phyloP scores from a whole-genome alignment of 352 stramenopile genomes.

The Phytopythium chamaehyphon region DNA sequence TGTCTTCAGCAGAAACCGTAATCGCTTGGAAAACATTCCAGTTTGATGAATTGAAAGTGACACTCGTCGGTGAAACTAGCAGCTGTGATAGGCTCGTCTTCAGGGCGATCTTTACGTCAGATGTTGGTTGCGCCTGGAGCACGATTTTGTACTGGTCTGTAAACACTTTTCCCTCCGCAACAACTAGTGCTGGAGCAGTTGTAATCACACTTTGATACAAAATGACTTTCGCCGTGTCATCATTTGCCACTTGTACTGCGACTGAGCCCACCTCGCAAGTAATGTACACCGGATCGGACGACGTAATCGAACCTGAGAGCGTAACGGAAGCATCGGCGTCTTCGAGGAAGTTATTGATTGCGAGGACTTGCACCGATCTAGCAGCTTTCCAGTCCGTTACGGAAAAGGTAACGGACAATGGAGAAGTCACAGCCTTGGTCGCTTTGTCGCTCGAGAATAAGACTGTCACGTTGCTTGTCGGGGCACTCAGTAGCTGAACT shows the following conservation, averaged over 20 bases:
- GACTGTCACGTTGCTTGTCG: constrained; percentile 25
- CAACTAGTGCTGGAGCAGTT: constrained; percentile 33
- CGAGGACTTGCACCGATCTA: constrained; percentile 29
- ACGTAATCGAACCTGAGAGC: constrained; percentile 20
- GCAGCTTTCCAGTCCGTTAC: constrained; percentile 25
- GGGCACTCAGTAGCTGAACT: constrained; percentile 38
- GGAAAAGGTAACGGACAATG: constrained; percentile 24
- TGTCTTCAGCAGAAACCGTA: constrained; percentile 40
- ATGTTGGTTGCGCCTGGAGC: constrained; percentile 36
- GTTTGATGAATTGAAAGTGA: constrained; percentile 32
- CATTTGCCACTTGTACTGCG: constrained; percentile 43
- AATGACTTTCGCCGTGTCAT: constrained; percentile 40
- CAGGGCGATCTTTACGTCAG: constrained; percentile 29
- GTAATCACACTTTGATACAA: constrained; percentile 36
- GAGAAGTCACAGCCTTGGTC: constrained; percentile 21
- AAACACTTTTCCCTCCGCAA: constrained; percentile 44
- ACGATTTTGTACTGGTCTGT: constrained; percentile 45
- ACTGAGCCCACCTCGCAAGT: constrained; percentile 14
- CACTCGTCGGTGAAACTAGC: constrained; percentile 24
- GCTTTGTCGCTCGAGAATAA: constrained; percentile 26
- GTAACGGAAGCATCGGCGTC: constrained; percentile 23
- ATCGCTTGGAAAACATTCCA: constrained; percentile 52
- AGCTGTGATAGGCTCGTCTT: constrained; percentile 31
- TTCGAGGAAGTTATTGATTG: constrained; percentile 53
- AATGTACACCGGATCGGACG: constrained; percentile 34